Base-by-base conservation (phyloP, 2,329 filamentous ascomycete species). In the Venturia effusa region DNA sequence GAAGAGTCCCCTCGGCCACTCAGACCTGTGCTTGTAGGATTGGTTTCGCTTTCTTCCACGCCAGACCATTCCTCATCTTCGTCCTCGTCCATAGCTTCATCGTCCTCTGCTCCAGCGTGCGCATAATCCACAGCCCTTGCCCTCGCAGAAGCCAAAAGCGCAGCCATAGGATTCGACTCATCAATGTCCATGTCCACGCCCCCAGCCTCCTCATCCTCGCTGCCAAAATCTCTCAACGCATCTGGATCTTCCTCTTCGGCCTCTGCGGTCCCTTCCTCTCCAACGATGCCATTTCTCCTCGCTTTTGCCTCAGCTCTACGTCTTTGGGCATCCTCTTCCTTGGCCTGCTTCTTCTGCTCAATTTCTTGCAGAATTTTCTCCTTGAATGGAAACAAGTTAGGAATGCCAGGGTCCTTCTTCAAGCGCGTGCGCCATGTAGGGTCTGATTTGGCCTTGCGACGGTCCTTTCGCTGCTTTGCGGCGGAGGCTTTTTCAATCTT, bases 401-500 rank as follows among this genome's bases (percentile, higher is more conserved):
- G 94, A 67, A 99, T 97, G 60, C 94, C 94, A 30, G 93, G 94
- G 71, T 99, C 94, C 80, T 97, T 99, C 84, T 97, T 97, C 69
- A 96, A 75, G 75, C 92, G 90, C 66, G 91, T 92, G 70, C 89
- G 86, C 92, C 94, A 97, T 90, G 96, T 86, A 40, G 94, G 93
- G 76, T 97, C 96, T 85, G 96, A 92, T 81, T 96, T 97, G 64
- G 89, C 91, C 64, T 86, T 81, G 81, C 96, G 97, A 73, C 87
- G 88, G 67, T 86, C 80, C 78, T 99, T 99, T 74, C 87, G 86
- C 78, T 96, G 91, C 81, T 99, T 99, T 67, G 90, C 87, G 51
- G 85, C 85, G 62, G 92, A 90, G 27, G 89, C 88, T 79, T 99
- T 99, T 75, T 96, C 85, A 77, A 99, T 97, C 79, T 96, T 97